phyloP scores from a whole-genome alignment of 164 flowering plant genomes.

The Nymphaea thermarum region DNA sequence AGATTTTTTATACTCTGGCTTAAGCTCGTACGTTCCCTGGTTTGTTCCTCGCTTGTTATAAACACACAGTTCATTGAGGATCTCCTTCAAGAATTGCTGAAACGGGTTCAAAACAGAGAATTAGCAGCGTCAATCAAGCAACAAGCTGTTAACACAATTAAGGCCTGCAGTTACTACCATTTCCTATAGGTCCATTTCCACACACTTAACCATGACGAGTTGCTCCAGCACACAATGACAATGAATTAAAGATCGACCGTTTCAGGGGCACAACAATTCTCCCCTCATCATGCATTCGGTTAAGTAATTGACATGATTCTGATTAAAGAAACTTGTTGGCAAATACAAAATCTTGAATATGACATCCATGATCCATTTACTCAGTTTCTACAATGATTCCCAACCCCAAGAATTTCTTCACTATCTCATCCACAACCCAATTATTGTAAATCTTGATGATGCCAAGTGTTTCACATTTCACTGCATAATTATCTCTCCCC shows the following conservation, averaged over 20 bases:
- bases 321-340: too few species aligned
- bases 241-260: not conserved
- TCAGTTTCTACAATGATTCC: too few species aligned
- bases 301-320: too few species aligned
- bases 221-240: not conserved
- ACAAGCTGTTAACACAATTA: not conserved
- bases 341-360: too few species aligned
- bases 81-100: constrained; percentile 87
- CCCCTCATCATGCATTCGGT: not conserved
- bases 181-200: not conserved
- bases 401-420: too few species aligned
- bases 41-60: constrained; percentile 87
- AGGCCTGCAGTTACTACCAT: not conserved
- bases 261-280: not conserved
- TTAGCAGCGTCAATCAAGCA: not conserved
- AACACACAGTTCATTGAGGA: constrained; percentile 65
- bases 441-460: too few species aligned
- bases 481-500: too few species aligned
- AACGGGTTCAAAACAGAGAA: not conserved
- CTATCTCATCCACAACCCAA: too few species aligned
- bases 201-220: not conserved
- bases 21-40: constrained; percentile 82
- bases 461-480: too few species aligned
- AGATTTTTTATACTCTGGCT: constrained; percentile 69
- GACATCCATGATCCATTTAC: too few species aligned